Evolutionary conservation across 2,329 filamentous ascomycete species (phyloP).

Genomic region (Biscogniauxia marginata): DNA sequence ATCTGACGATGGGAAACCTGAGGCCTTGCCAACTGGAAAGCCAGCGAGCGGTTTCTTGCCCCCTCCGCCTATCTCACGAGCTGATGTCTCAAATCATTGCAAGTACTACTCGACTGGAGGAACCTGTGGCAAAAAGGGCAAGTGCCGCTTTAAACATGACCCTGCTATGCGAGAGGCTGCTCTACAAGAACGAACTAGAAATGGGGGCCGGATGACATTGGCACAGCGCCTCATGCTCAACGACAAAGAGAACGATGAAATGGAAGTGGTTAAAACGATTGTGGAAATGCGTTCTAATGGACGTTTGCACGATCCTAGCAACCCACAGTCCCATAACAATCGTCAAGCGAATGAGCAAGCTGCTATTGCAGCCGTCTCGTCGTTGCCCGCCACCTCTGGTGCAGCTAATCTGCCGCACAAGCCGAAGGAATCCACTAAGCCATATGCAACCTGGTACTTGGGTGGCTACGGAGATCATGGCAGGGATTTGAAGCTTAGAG

Average conservation of each 20-base stretch:
- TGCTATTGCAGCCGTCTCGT: conserved; percentile 19
- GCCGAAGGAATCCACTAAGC: conserved; percentile 40
- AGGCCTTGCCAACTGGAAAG: conserved; percentile 53
- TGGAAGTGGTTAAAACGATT: conserved; percentile 64
- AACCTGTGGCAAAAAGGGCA: conserved; percentile 70
- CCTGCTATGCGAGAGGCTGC: conserved; percentile 61
- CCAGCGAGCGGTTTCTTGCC: conserved; percentile 35
- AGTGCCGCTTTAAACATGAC: conserved; percentile 72
- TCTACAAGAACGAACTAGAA: conserved; percentile 61
- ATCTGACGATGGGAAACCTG: conserved; percentile 59
- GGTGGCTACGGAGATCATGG: conserved; percentile 12
- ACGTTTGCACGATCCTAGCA: conserved; percentile 42
- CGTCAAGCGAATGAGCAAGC: conserved; percentile 30
- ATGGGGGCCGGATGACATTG: conserved; percentile 64
- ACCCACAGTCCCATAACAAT: conserved; percentile 27
- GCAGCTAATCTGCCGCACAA: conserved; percentile 33
- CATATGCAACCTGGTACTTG: conserved; percentile 27
- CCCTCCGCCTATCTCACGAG: conserved; percentile 50
- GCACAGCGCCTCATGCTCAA: conserved; percentile 65
- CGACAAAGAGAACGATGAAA: conserved; percentile 67
- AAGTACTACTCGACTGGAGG: conserved; percentile 70
- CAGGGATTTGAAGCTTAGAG: conserved; percentile 29
- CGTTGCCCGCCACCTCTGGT: conserved; percentile 27
- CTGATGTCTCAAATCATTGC: conserved; percentile 64
- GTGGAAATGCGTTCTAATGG: conserved; percentile 63